phyloP scores from a whole-genome alignment of 2,329 filamentous ascomycete species.

The Fusarium bulbicola region DNA sequence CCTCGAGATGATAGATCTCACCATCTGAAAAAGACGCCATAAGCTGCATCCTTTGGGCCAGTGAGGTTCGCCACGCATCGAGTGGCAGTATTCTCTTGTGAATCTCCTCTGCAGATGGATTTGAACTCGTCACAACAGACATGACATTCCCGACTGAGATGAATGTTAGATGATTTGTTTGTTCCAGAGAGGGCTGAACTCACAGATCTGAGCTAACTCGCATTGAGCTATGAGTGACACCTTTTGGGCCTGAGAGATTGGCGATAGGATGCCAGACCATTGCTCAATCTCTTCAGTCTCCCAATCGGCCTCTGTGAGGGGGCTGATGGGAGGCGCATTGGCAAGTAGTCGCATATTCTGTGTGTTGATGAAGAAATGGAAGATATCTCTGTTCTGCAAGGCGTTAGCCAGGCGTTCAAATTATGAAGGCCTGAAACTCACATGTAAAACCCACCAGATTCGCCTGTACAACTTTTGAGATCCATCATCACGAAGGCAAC shows the following conservation, averaged over 20 bases:
- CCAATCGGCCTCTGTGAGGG: slow-evolving; percentile 17
- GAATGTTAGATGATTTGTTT: background rate
- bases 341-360: background rate
- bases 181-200: accelerated
- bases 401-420: accelerated
- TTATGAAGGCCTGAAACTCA: background rate
- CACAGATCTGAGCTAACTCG: slow-evolving; percentile 21
- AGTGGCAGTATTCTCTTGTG: background rate
- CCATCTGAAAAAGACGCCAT: accelerated
- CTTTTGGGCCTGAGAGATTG: background rate
- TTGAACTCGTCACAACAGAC: background rate
- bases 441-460: slow-evolving; percentile 34
- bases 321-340: background rate
- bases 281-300: background rate
- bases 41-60: background rate
- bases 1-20: background rate
- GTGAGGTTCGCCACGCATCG: background rate
- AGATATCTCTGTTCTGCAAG: slow-evolving; percentile 2
- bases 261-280: background rate
- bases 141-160: background rate
- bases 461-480: slow-evolving; percentile 3
- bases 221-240: slow-evolving; percentile 5
- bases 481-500: background rate
- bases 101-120: background rate
- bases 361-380: slow-evolving; percentile 18